A percentile compares a stretch with the other conserved stretches of the same genome.
phyloP scores from a whole-genome alignment of 1,284 basidiomycete species.

The Cryptococcus sp. region DNA sequence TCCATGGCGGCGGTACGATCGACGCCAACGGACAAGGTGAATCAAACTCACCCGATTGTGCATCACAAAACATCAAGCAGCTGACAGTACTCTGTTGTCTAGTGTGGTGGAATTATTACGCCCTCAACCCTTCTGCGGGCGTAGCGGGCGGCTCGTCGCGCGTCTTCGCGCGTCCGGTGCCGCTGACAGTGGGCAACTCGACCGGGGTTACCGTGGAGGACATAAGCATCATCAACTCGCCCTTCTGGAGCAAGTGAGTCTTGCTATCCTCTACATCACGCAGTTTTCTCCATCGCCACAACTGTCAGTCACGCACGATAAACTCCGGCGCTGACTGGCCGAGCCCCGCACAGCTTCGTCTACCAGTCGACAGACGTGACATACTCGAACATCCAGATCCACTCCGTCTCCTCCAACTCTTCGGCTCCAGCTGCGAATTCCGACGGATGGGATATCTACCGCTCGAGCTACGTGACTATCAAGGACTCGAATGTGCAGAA shows the following conservation, averaged over 20 bases:
- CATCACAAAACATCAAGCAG: constrained; percentile 24
- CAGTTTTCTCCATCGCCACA: background rate
- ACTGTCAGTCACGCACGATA: background rate
- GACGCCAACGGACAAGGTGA: constrained; percentile 54
- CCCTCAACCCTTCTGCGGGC: constrained; percentile 43
- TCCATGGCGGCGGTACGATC: constrained; percentile 54
- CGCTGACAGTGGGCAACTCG: constrained; percentile 63
- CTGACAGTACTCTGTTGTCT: constrained; percentile 8
- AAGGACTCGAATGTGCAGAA: constrained; percentile 35
- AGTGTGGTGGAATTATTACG: constrained; percentile 41
- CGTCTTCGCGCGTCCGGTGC: constrained; percentile 63
- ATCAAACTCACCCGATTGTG: constrained; percentile 58
- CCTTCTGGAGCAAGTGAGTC: constrained; percentile 38
- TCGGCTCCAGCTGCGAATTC: constrained; percentile 55
- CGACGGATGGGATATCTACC: constrained; percentile 68
- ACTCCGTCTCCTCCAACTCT: constrained; percentile 27
- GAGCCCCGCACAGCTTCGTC: constrained; percentile 18
- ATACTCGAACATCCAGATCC: constrained; percentile 31
- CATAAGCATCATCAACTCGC: constrained; percentile 39
- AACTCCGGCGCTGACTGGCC: background rate
- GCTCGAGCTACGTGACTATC: constrained; percentile 41
- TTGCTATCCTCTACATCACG: background rate
- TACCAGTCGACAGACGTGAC: constrained; percentile 31
- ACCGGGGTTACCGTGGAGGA: constrained; percentile 60
- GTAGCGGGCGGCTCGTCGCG: constrained; percentile 56